phyloP scores from a whole-genome alignment of 495 filamentous ascomycete species.

The Entonaema liquescens region DNA sequence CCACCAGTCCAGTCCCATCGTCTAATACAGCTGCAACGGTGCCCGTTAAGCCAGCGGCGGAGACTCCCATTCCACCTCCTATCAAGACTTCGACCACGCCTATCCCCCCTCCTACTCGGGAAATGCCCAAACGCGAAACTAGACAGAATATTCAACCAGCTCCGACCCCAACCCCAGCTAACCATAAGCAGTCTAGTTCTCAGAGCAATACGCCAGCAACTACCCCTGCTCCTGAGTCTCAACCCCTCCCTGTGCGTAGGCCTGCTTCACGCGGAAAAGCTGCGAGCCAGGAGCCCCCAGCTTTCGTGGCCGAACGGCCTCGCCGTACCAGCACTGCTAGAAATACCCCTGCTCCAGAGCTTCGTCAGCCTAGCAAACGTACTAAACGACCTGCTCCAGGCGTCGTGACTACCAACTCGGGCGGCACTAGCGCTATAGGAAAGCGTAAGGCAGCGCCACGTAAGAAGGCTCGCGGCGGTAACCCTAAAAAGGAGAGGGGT shows the following conservation, averaged over 20 bases:
- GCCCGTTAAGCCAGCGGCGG: constrained; percentile 44
- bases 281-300: constrained; percentile 57
- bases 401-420: constrained; percentile 74
- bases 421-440: constrained; percentile 76
- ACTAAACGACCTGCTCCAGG: constrained; percentile 80
- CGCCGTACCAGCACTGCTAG: constrained; percentile 65
- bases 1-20: constrained; percentile 39
- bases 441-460: constrained; percentile 80
- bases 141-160: constrained; percentile 45
- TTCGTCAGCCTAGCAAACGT: constrained; percentile 57
- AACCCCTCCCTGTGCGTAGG: constrained; percentile 42
- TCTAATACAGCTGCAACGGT: constrained; percentile 40
- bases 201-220: constrained; percentile 33
- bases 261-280: constrained; percentile 60
- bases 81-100: constrained; percentile 62
- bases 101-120: constrained; percentile 59
- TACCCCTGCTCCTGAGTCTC: constrained; percentile 32
- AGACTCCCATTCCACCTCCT: constrained; percentile 42
- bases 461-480: constrained; percentile 60
- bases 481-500: constrained; percentile 60
- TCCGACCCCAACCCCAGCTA: constrained; percentile 43
- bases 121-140: constrained; percentile 49
- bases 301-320: constrained; percentile 59
- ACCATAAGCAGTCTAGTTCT: constrained; percentile 44
- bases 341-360: constrained; percentile 63